Evolutionary conservation across 2,329 filamentous ascomycete genomes (phyloP), one percentile per base, ranked within the genome.

Genomic region (Xylaria arbuscula): DNA sequence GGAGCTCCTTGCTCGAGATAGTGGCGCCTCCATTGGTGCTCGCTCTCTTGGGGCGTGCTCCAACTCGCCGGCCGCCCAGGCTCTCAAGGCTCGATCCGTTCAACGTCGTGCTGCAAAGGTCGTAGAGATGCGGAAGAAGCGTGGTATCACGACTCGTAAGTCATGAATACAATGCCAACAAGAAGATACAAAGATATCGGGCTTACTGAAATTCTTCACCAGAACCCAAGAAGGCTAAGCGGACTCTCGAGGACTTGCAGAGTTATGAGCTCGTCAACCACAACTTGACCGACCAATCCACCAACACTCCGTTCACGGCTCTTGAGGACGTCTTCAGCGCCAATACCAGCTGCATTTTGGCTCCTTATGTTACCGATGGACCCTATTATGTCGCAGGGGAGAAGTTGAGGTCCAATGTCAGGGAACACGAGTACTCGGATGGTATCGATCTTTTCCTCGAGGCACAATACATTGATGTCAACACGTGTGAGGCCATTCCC

Each of bases 301-400:
- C 64, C 2, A 61, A 67, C 51, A 57, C 59, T 40, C 51, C 58
- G 51, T 67, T 80, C 72, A 78, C 74, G 0, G 69, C 78, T 9
- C 70, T 80, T 38, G 76, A 74, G 71, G 78, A 66, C 67, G 74
- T 81, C 42, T 81, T 80, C 70, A 75, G 75, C 36, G 78, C 76
- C 40, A 79, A 80, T 66, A 80, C 76, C 7, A 78, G 76, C 58
- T 80, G 78, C 47, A 76, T 80, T 54, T 70, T 80, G 24, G 74
- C 78, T 38, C 80, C 80, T 38, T 76, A 79, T 55, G 70, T 80
- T 42, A 80, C 78, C 4, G 75, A 78, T 53, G 79, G 79, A 1
- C 83, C 83, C 13, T 85, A 83, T 76, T 80, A 81, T 69, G 78
- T 85, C 28, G 75, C 78, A n/a, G 84, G 83, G 55, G 83, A 85